Conservation (phyloP, 257 asterid species). For the Jasminum sambac region DNA sequence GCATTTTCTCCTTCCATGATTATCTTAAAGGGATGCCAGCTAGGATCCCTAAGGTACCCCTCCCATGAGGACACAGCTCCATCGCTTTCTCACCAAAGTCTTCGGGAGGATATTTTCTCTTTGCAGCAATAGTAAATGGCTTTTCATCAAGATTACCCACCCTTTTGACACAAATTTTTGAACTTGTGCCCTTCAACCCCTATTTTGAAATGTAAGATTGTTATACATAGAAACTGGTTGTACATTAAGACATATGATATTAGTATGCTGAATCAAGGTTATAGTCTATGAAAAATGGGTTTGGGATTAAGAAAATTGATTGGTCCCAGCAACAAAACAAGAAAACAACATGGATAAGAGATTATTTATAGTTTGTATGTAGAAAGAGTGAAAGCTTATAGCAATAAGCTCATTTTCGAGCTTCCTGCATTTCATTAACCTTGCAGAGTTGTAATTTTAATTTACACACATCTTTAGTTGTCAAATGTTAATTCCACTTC, state of each 20-base stretch:
- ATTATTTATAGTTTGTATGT: slow-evolving; percentile 37
- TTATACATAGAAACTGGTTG: neutral
- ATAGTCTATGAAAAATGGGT: neutral
- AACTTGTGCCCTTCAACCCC: slow-evolving; percentile 47
- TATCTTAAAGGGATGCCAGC: slow-evolving; percentile 76
- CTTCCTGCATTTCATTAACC: no score
- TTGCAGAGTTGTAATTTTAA: no score
- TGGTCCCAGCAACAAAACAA: neutral
- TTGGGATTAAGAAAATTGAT: neutral
- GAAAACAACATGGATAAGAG: neutral
- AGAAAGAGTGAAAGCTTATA: slow-evolving; percentile 39
- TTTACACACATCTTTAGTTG: no score
- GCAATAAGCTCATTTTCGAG: slow-evolving; percentile 57
- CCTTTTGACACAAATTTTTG: slow-evolving; percentile 61
- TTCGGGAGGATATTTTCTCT: slow-evolving; percentile 37
- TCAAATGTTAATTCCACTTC: no score
- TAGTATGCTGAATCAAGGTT: neutral
- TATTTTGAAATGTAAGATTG: slow-evolving; percentile 16
- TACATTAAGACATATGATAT: neutral
- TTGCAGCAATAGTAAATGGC: slow-evolving; percentile 45
- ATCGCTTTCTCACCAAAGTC: slow-evolving; percentile 39
- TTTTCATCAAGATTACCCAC: slow-evolving; percentile 68
- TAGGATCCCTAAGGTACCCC: slow-evolving; percentile 64
- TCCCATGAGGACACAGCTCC: slow-evolving; percentile 58
- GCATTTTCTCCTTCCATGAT: slow-evolving; percentile 46